Evolutionary conservation across 257 asterid genomes (phyloP), one percentile per base, ranked within the genome.

Genomic region (Solanum gracilifrons): DNA sequence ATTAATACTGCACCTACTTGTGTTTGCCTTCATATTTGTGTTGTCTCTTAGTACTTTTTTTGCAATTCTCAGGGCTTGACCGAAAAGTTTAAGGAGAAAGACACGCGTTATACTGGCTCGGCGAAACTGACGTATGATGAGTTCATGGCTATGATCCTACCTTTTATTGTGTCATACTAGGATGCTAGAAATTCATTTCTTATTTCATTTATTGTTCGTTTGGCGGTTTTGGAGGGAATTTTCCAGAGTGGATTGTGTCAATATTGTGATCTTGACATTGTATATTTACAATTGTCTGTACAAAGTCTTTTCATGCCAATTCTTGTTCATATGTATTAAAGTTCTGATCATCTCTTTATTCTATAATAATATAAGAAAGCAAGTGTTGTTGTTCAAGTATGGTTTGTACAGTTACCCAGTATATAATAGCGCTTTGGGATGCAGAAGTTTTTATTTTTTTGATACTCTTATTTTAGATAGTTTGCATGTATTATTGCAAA

Each of bases 81-180:
- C 0, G 99, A 96, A 66, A 95, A 95, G 80, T 95, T 96, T 93
- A 95, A 96, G 95, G 99, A 94, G 94, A 95, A 93, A 91, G 98
- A 96, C 90, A 85, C 91, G 7, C 92, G 88, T 8, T 96, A 96
- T 89, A 90, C 97, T 1, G 98, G 98, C 7, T 93, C 94, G n/a
- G 98, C 99, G 3, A 94, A 93, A 6, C 87, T 94, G 77, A 87
- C 88, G 6, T 95, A 96, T n/a, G 98, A 95, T 51, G 85, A 94
- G 9, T 95, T 96, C 92, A 89, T 96, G 96, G 90, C 95, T 84
- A 92, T 96, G 98, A 88, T 95, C 90, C 72, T 96, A 55, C 98
- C 98, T 68, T 95, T 96, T 88, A 89, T 96, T 69, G 95, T 80
- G 60, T 43, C 89, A 80, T 64, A 87, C 82, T 87, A 86, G 84